Evolutionary conservation across 2,329 filamentous ascomycete genomes (phyloP).

Genomic region (Diplodia seriata): DNA sequence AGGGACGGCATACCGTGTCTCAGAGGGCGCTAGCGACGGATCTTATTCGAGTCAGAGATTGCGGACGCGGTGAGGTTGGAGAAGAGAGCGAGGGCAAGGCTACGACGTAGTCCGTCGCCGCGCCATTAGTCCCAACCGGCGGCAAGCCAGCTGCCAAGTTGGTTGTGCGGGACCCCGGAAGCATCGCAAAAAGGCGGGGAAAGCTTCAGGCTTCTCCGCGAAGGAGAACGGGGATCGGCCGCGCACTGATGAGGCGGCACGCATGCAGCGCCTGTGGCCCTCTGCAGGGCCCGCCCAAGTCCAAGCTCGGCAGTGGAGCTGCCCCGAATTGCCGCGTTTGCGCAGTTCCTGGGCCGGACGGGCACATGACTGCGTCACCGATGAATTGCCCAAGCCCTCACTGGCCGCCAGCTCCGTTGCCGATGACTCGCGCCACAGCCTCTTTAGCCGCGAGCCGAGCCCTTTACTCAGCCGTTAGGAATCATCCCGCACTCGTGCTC

Average conservation of each 20-base stretch:
- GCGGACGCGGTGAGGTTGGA: constrained; percentile 16
- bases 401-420: constrained; percentile 6
- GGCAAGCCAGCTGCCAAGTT: constrained; percentile 25
- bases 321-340: constrained; percentile 13
- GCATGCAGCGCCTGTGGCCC: constrained; percentile 4
- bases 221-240: constrained; percentile 26
- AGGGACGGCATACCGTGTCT: constrained; percentile 26
- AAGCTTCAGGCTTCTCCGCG: constrained; percentile 31
- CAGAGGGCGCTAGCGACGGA: background rate
- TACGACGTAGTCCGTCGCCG: constrained; percentile 20
- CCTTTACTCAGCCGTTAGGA: constrained; percentile 15
- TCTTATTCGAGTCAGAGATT: constrained; percentile 1
- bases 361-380: constrained; percentile 22
- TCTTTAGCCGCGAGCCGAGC: constrained; percentile 22
- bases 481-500: background rate
- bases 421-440: constrained; percentile 20
- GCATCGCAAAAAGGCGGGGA: constrained; percentile 30
- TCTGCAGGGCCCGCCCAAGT: constrained; percentile 21
- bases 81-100: constrained; percentile 13
- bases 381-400: constrained; percentile 21
- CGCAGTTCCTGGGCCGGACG: background rate
- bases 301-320: constrained; percentile 13
- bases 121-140: constrained; percentile 26
- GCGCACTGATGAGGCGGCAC: constrained; percentile 22
- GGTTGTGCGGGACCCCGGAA: constrained; percentile 29